These are phyloP conservation scores for Dryas integrifolia DNA, from an alignment of 331 rosid genomes.

Conservation along the genomic window DNA sequence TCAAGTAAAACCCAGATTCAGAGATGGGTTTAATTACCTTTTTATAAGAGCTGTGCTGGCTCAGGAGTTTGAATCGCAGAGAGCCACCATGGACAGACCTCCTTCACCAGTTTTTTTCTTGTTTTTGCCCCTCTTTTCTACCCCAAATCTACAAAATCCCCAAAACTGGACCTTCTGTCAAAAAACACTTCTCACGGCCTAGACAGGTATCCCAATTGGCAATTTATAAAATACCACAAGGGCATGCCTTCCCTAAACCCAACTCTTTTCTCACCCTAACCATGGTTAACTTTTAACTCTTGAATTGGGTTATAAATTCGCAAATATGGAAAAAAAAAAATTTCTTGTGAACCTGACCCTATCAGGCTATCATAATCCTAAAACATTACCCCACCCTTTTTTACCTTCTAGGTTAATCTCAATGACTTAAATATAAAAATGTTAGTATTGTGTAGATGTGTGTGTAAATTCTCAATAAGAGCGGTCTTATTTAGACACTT, in stretches of 20 bases:
- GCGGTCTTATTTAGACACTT: too few species aligned
- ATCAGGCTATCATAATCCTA: too few species aligned
- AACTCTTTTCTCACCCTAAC: slow-evolving; percentile 11
- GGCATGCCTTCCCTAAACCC: slow-evolving; percentile 18
- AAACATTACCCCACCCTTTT: too few species aligned
- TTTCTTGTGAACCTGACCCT: too few species aligned
- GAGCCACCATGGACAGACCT: slow-evolving; percentile 35
- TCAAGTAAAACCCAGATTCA: background rate
- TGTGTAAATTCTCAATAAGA: too few species aligned
- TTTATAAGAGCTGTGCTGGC: slow-evolving; percentile 14
- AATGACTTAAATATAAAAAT: too few species aligned
- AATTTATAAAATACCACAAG: slow-evolving; percentile 5
- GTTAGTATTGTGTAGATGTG: too few species aligned
- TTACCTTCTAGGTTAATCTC: too few species aligned
- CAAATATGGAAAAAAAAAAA: background rate
- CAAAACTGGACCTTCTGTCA: slow-evolving; percentile 28
- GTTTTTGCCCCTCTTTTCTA: slow-evolving; percentile 34
- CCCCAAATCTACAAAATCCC: slow-evolving; percentile 31
- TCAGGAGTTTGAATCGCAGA: slow-evolving; percentile 34
- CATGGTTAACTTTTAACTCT: slow-evolving; percentile 27
- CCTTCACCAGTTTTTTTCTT: slow-evolving; percentile 30
- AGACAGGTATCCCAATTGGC: slow-evolving; percentile 8
- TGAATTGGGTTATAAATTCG: slow-evolving; percentile 2
- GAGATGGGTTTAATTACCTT: slow-evolving; percentile 16
- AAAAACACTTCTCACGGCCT: slow-evolving; percentile 24